A percentile compares a stretch with the other conserved stretches of the same genome.
Conservation (phyloP, 176 grass and related monocot genomes). For the Paspalum notatum region DNA sequence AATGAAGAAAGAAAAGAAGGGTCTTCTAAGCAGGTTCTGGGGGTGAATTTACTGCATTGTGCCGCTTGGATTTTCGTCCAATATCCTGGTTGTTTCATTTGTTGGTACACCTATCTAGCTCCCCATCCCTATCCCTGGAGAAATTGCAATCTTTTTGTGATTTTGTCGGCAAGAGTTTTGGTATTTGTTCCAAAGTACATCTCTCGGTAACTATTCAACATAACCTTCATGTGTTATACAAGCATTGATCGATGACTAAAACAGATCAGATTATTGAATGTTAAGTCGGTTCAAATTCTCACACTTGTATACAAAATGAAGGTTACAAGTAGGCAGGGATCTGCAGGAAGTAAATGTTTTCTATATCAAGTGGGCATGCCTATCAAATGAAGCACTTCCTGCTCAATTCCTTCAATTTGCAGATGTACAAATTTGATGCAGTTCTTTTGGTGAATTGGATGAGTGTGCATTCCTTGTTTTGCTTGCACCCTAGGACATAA, state of each 20-base stretch:
- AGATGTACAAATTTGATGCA: neutral
- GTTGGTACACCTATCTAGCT: neutral
- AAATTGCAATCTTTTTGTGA: neutral
- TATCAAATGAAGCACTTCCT: neutral
- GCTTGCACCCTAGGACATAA: no score
- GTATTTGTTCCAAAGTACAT: neutral
- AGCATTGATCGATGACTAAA: neutral
- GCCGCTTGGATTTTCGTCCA: constrained; percentile 27
- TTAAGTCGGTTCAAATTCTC: neutral
- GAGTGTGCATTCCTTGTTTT: neutral
- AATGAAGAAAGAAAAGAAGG: constrained; percentile 99
- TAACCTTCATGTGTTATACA: neutral
- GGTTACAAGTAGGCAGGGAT: neutral
- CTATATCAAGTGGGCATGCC: no score
- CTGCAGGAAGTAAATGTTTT: neutral
- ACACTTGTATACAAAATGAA: neutral
- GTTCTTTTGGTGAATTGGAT: neutral
- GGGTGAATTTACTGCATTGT: constrained; percentile 40
- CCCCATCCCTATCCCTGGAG: no score
- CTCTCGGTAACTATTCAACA: neutral
- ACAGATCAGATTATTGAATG: neutral
- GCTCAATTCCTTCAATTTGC: neutral
- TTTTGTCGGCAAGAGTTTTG: neutral
- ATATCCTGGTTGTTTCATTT: constrained; percentile 25
- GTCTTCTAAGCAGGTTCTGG: constrained; percentile 83